Conservation (phyloP, 441 rosid species). For the Populus hybrid region DNA sequence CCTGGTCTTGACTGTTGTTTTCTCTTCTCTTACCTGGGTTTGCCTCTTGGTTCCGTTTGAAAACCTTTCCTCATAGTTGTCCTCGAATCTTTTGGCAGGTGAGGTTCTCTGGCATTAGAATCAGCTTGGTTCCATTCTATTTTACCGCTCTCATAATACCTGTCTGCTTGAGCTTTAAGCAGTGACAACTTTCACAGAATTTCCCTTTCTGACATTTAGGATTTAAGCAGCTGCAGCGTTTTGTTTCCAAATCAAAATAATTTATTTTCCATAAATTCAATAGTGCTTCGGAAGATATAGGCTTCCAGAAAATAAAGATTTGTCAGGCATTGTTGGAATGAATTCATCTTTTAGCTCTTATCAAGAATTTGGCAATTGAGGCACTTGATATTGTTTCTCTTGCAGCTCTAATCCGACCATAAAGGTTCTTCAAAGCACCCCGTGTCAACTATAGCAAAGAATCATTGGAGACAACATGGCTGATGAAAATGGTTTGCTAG, state of each 20-base stretch:
- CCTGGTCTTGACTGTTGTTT: too few relatives aligned
- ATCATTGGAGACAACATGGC: conserved; percentile 14
- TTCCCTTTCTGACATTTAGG: background rate
- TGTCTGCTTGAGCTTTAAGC: background rate
- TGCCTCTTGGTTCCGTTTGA: too few relatives aligned
- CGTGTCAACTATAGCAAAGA: background rate
- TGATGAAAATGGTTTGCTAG: conserved; percentile 6
- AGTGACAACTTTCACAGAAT: background rate
- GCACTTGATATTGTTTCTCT: background rate
- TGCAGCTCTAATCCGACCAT: background rate
- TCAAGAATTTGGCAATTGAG: background rate
- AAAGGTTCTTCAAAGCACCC: background rate
- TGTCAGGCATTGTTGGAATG: background rate
- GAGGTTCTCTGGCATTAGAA: background rate
- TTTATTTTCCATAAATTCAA: background rate
- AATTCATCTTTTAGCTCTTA: background rate
- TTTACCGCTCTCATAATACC: background rate
- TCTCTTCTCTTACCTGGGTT: background rate
- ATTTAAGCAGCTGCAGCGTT: background rate
- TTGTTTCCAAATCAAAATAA: background rate
- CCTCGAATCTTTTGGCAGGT: background rate
- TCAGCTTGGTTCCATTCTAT: background rate
- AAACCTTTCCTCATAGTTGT: too few relatives aligned
- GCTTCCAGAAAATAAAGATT: background rate
- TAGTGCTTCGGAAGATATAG: background rate